Conservation (phyloP, 352 stramenopile species). For the Pythium sukuiense region DNA sequence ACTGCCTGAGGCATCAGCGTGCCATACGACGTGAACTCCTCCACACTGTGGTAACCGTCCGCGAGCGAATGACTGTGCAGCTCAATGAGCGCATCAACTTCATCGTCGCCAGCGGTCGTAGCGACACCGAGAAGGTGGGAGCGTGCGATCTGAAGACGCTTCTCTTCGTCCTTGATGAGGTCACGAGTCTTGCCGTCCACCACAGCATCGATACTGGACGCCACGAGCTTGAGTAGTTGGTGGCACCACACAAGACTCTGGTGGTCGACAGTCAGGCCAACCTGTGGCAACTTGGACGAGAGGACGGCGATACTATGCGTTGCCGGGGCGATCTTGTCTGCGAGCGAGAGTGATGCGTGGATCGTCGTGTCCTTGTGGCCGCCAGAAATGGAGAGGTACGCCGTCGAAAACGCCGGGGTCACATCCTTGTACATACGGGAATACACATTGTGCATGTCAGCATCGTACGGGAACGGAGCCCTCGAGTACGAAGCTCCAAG, state of each 20-base stretch:
- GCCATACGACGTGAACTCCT: conserved; percentile 49
- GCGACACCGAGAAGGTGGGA: conserved; percentile 38
- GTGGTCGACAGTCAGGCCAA: conserved; percentile 74
- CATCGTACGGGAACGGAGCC: conserved; percentile 65
- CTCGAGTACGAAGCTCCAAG: conserved; percentile 63
- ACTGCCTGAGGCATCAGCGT: conserved; percentile 49
- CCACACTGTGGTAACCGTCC: conserved; percentile 45
- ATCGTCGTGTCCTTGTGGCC: conserved; percentile 82
- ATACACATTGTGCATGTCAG: conserved; percentile 66
- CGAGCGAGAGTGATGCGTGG: conserved; percentile 46
- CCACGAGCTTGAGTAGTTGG: conserved; percentile 68
- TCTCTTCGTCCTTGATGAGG: conserved; percentile 40
- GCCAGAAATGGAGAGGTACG: conserved; percentile 77
- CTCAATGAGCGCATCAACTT: conserved; percentile 27
- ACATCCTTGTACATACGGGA: conserved; percentile 17
- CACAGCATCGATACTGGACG: conserved; percentile 56
- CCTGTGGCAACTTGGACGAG: conserved; percentile 58
- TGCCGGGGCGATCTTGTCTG: conserved; percentile 34
- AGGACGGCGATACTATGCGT: conserved; percentile 46
- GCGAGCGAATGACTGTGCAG: conserved; percentile 51
- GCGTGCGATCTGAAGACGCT: conserved; percentile 47
- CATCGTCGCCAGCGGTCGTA: conserved; percentile 13
- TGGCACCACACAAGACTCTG: conserved; percentile 86
- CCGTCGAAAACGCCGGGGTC: conserved; percentile 15
- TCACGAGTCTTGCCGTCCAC: conserved; percentile 50